These are phyloP conservation scores for Capsella rubella DNA, from an alignment of 441 rosid genomes.

Conservation along the genomic window DNA sequence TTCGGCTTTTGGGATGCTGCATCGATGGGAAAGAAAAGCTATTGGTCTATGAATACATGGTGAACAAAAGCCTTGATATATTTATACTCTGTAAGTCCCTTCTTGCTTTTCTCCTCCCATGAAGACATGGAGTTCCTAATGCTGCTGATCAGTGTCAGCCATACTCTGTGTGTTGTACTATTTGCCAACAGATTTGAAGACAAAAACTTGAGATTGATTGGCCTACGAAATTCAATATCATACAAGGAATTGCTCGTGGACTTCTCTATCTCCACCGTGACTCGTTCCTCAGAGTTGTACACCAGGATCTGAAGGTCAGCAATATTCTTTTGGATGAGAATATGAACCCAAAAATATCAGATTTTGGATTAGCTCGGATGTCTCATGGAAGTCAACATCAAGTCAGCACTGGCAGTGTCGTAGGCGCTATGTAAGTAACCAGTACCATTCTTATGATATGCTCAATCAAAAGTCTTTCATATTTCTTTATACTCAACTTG, in stretches of 20 bases:
- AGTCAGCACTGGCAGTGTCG: slow-evolving; percentile 35
- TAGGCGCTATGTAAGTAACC: slow-evolving; percentile 34
- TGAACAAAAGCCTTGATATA: slow-evolving; percentile 57
- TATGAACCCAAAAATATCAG: slow-evolving; percentile 42
- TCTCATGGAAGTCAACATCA: slow-evolving; percentile 34
- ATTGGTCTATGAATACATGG: slow-evolving; percentile 57
- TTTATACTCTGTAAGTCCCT: slow-evolving; percentile 35
- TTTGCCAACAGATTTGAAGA: slow-evolving; percentile 30
- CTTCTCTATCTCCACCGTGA: slow-evolving; percentile 43
- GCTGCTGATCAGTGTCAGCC: background rate
- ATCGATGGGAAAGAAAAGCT: slow-evolving; percentile 53
- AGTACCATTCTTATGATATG: background rate
- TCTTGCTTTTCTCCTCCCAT: slow-evolving; percentile 2
- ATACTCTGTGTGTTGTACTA: background rate
- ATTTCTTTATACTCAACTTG: background rate
- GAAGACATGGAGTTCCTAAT: background rate
- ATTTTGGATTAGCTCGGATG: slow-evolving; percentile 44
- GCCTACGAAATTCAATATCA: slow-evolving; percentile 39
- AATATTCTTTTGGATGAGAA: slow-evolving; percentile 44
- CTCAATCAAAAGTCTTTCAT: background rate
- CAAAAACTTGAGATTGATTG: slow-evolving; percentile 34
- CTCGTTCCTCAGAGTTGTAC: slow-evolving; percentile 39
- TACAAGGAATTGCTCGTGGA: slow-evolving; percentile 44
- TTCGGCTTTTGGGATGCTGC: slow-evolving; percentile 57
- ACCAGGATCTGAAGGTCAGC: slow-evolving; percentile 42